Base-by-base conservation (phyloP, 2,329 filamentous ascomycete species). In the Grosmannia penicillata region DNA sequence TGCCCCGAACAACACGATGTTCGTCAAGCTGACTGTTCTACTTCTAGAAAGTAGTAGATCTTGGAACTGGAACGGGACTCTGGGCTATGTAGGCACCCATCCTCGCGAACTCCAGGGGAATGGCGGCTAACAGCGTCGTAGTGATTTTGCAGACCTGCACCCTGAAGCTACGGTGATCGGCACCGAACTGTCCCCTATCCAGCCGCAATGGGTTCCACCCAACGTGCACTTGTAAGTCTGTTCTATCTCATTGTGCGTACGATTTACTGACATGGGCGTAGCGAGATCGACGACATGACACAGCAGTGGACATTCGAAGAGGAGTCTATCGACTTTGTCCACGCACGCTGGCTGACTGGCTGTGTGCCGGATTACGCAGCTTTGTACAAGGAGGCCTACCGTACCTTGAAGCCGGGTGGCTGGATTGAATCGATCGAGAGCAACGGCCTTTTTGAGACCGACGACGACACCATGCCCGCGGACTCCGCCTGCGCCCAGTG, bases 201-300 rank as follows among this genome's bases (percentile, higher is more conserved):
- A 39, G 25, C 34, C 34, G 4, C n/a, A 9, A 14, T 36, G 34
- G 34, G 34, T 29, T 15, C 34, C 34, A 21, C 34, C 34, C 2
- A 36, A 36, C 18, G 34, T 36, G 25, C 13, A 6, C 17, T 36
- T 36, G 34, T 36, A 28, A 2, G 34, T 15, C 14, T 28, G 14
- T n/a, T 15, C 9, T 6, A 18, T 24, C 7, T 13, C 10, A 9
- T 26, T 18, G 3, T 18, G 23, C n/a, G 6, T 9, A 17, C 8
- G 8, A 7, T 18, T 26, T 6, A 34, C n/a, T 17, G 14, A 27
- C 18, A 8, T 23, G n/a, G n/a, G n/a, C 6, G 17, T 8, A 41
- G 38, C 39, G 48, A 76, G 43, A 67, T 79, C 33, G 75, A 80
- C 49, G 74, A 81, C 49, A 68, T 70, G 29, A 70, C 71, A 43